Evolutionary conservation across 345 rosid genomes (phyloP).

Genomic region (Excoecaria cochinchinensis): DNA sequence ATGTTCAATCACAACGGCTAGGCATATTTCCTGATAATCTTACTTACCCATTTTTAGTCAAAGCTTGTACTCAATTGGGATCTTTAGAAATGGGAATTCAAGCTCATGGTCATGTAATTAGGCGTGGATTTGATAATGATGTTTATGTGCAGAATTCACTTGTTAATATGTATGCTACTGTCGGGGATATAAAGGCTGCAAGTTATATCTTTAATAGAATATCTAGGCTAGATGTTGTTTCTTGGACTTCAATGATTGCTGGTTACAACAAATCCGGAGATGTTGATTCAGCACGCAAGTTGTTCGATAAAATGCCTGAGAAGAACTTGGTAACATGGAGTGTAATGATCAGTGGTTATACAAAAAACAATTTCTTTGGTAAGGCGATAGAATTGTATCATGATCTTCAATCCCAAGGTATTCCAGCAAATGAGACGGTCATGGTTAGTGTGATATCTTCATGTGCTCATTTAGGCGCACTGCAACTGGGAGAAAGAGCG

Average conservation of each 20-base stretch:
- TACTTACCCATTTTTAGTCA: slow-evolving; percentile 62
- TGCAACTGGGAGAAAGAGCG: slow-evolving; percentile 52
- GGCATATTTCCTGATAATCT: slow-evolving; percentile 58
- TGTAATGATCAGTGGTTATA: slow-evolving; percentile 68
- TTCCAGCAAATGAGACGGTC: slow-evolving; percentile 57
- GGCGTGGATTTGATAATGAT: slow-evolving; percentile 51
- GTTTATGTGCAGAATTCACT: slow-evolving; percentile 62
- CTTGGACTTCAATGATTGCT: slow-evolving; percentile 69
- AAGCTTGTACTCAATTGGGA: slow-evolving; percentile 47
- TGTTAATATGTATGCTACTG: slow-evolving; percentile 59
- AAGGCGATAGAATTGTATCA: slow-evolving; percentile 55
- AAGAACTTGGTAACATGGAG: slow-evolving; percentile 75
- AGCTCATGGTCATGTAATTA: slow-evolving; percentile 52
- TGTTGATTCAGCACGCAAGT: slow-evolving; percentile 44
- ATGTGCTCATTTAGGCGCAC: slow-evolving; percentile 69
- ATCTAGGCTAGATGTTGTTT: slow-evolving; percentile 48
- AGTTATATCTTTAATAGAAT: slow-evolving; percentile 39
- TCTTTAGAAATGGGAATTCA: slow-evolving; percentile 47
- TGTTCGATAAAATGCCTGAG: slow-evolving; percentile 78
- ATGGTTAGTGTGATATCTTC: slow-evolving; percentile 72
- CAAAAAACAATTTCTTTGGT: slow-evolving; percentile 37
- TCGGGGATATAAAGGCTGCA: slow-evolving; percentile 51
- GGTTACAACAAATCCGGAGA: slow-evolving; percentile 49
- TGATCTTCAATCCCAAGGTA: slow-evolving; percentile 43
- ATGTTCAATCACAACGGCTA: slow-evolving; percentile 36